Percentiles rank a stretch among this genome's conserved stretches.
phyloP scores from a whole-genome alignment of 257 asterid genomes.

The Forsythia suspensa region DNA sequence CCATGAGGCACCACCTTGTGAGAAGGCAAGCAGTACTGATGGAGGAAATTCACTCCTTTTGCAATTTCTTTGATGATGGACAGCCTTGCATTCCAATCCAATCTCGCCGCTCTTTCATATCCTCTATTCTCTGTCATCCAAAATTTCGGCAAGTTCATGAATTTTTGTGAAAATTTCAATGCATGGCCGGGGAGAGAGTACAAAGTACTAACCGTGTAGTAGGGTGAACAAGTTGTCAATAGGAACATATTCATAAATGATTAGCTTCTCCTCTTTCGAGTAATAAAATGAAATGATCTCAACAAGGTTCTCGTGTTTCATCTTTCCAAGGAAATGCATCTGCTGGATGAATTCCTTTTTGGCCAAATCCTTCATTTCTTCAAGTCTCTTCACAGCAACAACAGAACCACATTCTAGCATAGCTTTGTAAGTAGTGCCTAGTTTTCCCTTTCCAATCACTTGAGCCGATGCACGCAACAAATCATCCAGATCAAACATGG shows the following conservation, averaged over 20 bases:
- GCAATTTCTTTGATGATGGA: constrained; percentile 60
- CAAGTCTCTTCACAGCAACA: constrained; percentile 71
- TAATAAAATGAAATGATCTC: constrained; percentile 55
- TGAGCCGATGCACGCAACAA: constrained; percentile 65
- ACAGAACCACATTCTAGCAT: constrained; percentile 53
- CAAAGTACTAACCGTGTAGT: constrained; percentile 54
- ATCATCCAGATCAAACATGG: constrained; percentile 62
- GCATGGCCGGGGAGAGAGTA: background rate
- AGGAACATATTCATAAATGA: constrained; percentile 52
- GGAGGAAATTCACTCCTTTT: constrained; percentile 48
- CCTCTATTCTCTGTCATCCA: constrained; percentile 51
- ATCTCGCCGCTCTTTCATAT: constrained; percentile 31
- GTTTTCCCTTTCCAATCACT: constrained; percentile 56
- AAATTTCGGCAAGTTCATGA: background rate
- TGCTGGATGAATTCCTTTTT: constrained; percentile 63
- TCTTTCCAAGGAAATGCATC: constrained; percentile 50
- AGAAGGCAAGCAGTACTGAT: constrained; percentile 29
- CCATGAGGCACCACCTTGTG: constrained; percentile 58
- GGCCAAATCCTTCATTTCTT: constrained; percentile 33
- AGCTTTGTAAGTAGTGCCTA: constrained; percentile 71
- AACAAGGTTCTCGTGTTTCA: constrained; percentile 53
- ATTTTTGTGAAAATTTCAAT: background rate
- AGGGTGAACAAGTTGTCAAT: constrained; percentile 50
- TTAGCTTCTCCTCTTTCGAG: constrained; percentile 67
- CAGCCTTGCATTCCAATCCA: constrained; percentile 59